Evolutionary conservation across 441 rosid genomes (phyloP), one percentile per base, ranked within the genome.

Genomic region (Eutrema salsugineum): DNA sequence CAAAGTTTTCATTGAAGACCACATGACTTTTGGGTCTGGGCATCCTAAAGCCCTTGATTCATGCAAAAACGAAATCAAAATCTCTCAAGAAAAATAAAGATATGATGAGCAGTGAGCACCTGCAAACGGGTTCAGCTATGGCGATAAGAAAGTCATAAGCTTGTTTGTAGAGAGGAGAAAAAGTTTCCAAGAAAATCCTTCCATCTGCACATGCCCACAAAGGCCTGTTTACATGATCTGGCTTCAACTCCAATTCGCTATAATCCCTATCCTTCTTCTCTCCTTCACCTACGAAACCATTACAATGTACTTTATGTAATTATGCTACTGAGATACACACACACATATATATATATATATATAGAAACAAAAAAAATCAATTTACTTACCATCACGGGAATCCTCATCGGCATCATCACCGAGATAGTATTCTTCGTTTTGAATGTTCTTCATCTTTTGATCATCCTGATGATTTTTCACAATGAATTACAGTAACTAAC

Each of bases 111-210:
- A 30, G 33, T 11, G 14, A 12, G n/a, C 67, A 91, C 99, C 99
- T 95, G 90, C 98, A 95, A 82, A 92, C 99, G 0, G 98, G 98
- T 77, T 95, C 97, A 2, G 96, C 97, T 20, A 95, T 92, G 44
- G 98, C 93, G 36, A 95, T 92, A 57, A 92, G 96, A 44, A 92
- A 95, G 77, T 91, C 97, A 39, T 88, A 95, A 11, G 99, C 99
- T 78, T 95, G 99, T 71, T 89, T 92, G 63, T 95, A 92, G 14
- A 94, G 79, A 44, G 97, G 79, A 15, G 94, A 95, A 69, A 86
- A 90, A 0, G 97, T 92, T 72, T 92, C 98, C 20, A 92, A 81
- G 72, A 94, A 89, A 46, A 94, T 89, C 50, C 92, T 84, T 16
- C 98, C 98, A 77, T 91, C 97, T 1, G 93, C 89, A 66, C 99